Base-by-base conservation (phyloP, 257 asterid genomes). In the Catharanthus roseus region DNA sequence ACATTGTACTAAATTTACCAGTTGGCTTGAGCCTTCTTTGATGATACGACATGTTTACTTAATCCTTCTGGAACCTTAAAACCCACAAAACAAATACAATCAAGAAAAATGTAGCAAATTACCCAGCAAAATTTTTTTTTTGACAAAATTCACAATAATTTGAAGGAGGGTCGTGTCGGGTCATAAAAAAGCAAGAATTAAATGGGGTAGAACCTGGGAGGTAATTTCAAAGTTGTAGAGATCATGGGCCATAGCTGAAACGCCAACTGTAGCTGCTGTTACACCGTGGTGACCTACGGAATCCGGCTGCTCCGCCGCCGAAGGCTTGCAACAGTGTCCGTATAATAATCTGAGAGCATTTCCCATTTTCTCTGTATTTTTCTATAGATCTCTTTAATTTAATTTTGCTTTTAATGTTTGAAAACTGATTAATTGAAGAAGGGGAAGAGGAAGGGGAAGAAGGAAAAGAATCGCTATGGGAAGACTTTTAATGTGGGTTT, bases 51-150 rank as follows among this genome's bases (percentile, higher is more conserved):
- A 77, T 90, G 89, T 71, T 82, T 79, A 29, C 73, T 63, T 21
- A 93, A 86, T 75, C 85, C 97, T 84, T 82, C 90, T 70, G 99
- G 97, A 75, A 93, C 96, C 99, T 93, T 69, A 64, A 61, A 68
- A 44, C n/a, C 28, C 57, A 57, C 53, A 36, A 45, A 53, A 38
- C 45, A 36, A 45, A 53, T 23, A 7, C 28, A 51, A 58, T 60
- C 38, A 73, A n/a, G 38, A 49, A 67, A 36, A 39, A n/a, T n/a
- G n/a, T n/a, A n/a, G n/a, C n/a, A n/a, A n/a, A n/a, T n/a, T n/a
- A n/a, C n/a, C n/a, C n/a, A n/a, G n/a, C n/a, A n/a, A n/a, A n/a
- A n/a, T n/a, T n/a, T n/a, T n/a, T n/a, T n/a, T n/a, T n/a, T n/a
- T n/a, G 42, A 38, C 42, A 38, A 38, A 38, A 38, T 38, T 38